These are phyloP conservation scores for Cladosporium sp. DNA, from an alignment of 2,329 filamentous ascomycete species.

Conservation along the genomic window DNA sequence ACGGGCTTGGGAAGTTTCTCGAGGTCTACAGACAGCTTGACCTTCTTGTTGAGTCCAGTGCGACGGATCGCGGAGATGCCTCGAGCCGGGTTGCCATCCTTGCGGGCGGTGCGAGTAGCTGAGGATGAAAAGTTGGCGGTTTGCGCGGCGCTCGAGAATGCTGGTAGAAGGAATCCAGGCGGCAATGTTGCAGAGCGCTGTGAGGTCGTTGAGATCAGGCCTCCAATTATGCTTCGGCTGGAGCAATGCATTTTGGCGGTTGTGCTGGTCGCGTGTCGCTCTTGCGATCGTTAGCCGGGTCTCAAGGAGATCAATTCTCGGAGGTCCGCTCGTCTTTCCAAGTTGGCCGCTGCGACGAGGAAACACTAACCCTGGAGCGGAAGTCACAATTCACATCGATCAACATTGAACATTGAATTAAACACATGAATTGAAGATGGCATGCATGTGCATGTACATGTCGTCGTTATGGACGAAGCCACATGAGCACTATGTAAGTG, in stretches of 20 bases:
- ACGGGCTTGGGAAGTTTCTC: conserved; percentile 70
- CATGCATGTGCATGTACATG: too few relatives aligned
- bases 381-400: too few relatives aligned
- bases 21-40: conserved; percentile 65
- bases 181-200: conserved; percentile 21
- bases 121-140: conserved; percentile 28
- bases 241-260: conserved; percentile 10
- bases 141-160: conserved; percentile 22
- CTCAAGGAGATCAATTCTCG: conserved; percentile 6
- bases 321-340: neutral
- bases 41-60: conserved; percentile 58
- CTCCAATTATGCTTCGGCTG: conserved; percentile 10
- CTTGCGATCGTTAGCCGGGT: neutral
- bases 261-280: neutral
- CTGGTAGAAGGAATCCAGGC: conserved; percentile 33
- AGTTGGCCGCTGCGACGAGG: neutral
- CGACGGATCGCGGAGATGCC: conserved; percentile 77
- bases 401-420: too few relatives aligned
- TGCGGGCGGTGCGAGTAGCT: conserved; percentile 30
- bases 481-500: too few relatives aligned
- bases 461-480: too few relatives aligned
- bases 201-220: conserved; percentile 3
- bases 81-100: conserved; percentile 74
- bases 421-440: too few relatives aligned
- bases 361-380: neutral